Evolutionary conservation across 2,329 filamentous ascomycete species (phyloP), one percentile per base, ranked within the genome.

Genomic region (Daldinia eschscholtzii): DNA sequence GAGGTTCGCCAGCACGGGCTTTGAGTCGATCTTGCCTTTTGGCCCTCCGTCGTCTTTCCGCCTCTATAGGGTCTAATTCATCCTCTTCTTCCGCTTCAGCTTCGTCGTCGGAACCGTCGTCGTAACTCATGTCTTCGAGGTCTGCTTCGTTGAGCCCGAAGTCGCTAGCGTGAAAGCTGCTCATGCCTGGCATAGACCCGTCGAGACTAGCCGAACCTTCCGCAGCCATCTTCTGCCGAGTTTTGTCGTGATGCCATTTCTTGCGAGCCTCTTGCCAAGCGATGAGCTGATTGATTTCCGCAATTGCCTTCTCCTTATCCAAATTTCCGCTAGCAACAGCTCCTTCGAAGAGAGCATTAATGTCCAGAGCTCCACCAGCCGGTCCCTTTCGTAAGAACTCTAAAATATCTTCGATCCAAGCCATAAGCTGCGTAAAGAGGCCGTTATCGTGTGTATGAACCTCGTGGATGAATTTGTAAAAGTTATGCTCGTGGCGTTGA

Each of bases 391-490:
- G 89, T 35, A 99, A 84, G 81, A 98, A 99, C 70, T 96, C 93
- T 5, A 99, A 87, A 65, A 99, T 98, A 39, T 92, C 92, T 82
- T 99, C 96, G 52, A 98, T 91, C 96, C 96, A 98, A 28, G 90
- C 90, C 96, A 99, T 99, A 58, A 99, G 87, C 75, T 97, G 93
- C 39, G 94, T 94, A 75, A 99, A 99, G 1, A 99, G 88, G 0
- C 96, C 96, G 71, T 99, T 97, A 79, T 99, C 96, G 76, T 99
- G 95, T 6, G 93, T 90, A 78, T 99, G 96, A 0, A 99, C 95
- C 81, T 99, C 96, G 79, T 99, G 96, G 3, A 99, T 92, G 79
- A 99, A 99, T 80, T 97, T 98, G 87, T 98, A 99, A 79, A 99
- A 95, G 81, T 97, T 97, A 79, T 97, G 90, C 81, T 99, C 93